Evolutionary conservation across 1,139 yeast genomes (phyloP), one percentile per base, ranked within the genome.

Genomic region (Kazachstania sp.): DNA sequence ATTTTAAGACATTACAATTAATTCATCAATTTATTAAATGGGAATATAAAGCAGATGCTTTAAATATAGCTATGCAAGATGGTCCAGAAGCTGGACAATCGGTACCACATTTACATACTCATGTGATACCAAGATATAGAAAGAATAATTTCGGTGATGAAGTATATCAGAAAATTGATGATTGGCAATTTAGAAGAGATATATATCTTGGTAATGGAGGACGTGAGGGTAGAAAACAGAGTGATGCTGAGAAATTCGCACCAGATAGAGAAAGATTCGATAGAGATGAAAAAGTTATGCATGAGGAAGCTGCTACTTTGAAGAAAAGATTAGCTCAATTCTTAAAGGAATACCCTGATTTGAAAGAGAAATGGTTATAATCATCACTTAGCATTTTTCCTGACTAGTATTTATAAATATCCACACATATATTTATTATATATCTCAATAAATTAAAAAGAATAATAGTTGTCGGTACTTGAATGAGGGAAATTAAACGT

Each of bases 21-120:
- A 73, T 92, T 1, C 81, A 87, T 51, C 67, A 69, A 48, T 83
- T 86, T 54, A 80, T 92, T 29, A 79, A 74, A 53, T 61, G 72
- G 49, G 69, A 73, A 15, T 88, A 83, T 63, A 73, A 79, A 41
- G 95, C 96, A 0, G 95, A 88, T 56, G 71, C 95, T 1, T 65
- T 87, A 51, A 92, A 92, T 61, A 75, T 92, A 30, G 88, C 97
- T 15, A 86, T 92, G 49, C 98, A 92, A 63, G 98, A 92, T 63
- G 98, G 98, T 0, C 86, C 92, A 0, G 87, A 86, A 47, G 92
- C 97, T 2, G 98, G 98, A 3, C 98, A 92, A 63, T 79, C 92
- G 16, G 82, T 92, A 1, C 95, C 96, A 2, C 98, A 92, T 65
- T 73, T 92, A 28, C 98, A 92, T 64, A 83, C 96, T 32, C 98